These are phyloP conservation scores for Imleria badia DNA, from an alignment of 768 basidiomycete genomes.

Conservation along the genomic window DNA sequence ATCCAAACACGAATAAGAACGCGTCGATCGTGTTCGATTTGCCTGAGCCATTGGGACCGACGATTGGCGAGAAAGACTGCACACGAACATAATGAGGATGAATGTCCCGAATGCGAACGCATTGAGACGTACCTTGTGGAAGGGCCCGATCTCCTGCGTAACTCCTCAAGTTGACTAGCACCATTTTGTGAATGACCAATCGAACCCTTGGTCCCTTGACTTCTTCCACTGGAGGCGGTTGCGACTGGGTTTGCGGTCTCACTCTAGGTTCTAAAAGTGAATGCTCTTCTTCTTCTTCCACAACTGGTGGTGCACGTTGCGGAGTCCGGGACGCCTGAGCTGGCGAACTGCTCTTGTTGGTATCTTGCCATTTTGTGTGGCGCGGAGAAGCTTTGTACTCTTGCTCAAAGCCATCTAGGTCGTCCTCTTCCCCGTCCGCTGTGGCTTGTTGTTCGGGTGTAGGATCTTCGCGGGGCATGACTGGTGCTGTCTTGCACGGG, in stretches of 20 bases:
- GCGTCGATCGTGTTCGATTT: conserved; percentile 99
- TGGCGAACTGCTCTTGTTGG: conserved; percentile 17
- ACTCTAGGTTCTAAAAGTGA: conserved; percentile 29
- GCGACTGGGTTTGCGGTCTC: conserved; percentile 29
- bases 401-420: conserved; percentile 27
- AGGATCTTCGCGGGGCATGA: neutral
- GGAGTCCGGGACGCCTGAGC: conserved; percentile 16
- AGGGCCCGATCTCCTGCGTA: conserved; percentile 98
- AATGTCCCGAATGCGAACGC: neutral
- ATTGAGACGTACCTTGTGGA: conserved; percentile 74
- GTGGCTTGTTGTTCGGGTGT: neutral
- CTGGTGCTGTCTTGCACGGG: conserved; percentile 11
- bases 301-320: conserved; percentile 9
- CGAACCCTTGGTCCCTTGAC: conserved; percentile 65
- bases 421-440: conserved; percentile 14
- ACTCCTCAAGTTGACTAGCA: conserved; percentile 93
- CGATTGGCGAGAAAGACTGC: conserved; percentile 96
- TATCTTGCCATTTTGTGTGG: conserved; percentile 11
- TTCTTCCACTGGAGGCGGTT: conserved; percentile 46
- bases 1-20: conserved; percentile 95
- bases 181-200: conserved; percentile 92
- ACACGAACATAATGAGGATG: too few relatives aligned
- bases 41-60: conserved; percentile 97
- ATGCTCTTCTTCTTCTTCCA: conserved; percentile 26
- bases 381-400: conserved; percentile 19